phyloP scores from a whole-genome alignment of 768 basidiomycete genomes.

The Pisolithus orientalis region DNA sequence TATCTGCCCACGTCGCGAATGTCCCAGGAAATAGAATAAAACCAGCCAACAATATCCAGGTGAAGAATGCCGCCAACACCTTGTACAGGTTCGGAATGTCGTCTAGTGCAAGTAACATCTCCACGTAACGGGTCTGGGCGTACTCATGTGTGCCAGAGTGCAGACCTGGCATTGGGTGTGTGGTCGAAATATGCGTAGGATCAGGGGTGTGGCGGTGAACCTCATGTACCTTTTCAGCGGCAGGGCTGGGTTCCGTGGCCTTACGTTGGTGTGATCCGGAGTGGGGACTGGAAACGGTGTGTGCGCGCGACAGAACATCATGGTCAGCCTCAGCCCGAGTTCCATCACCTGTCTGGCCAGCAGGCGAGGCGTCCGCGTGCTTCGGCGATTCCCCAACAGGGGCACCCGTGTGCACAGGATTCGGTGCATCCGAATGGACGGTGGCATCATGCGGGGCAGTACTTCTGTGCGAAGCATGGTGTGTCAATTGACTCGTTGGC shows the following conservation, averaged over 20 bases:
- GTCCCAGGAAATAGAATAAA: slow-evolving; percentile 61
- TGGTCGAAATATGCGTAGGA: background rate
- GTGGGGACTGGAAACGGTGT: slow-evolving; percentile 14
- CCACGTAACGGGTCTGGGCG: slow-evolving; percentile 45
- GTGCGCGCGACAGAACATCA: slow-evolving; percentile 7
- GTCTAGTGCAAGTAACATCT: slow-evolving; percentile 58
- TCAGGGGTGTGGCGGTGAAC: background rate
- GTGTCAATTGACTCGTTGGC: slow-evolving; percentile 13
- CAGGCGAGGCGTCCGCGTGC: slow-evolving; percentile 7
- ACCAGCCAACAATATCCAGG: slow-evolving; percentile 57
- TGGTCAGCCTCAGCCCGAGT: slow-evolving; percentile 4
- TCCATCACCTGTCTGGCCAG: background rate
- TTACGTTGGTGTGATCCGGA: slow-evolving; percentile 6
- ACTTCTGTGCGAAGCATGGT: slow-evolving; percentile 2
- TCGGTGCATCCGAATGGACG: slow-evolving; percentile 26
- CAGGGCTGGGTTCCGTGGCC: too few species aligned
- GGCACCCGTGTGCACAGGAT: slow-evolving; percentile 4
- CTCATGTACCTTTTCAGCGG: background rate
- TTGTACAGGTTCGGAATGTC: slow-evolving; percentile 46
- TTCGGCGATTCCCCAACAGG: too few species aligned
- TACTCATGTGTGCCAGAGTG: slow-evolving; percentile 18
- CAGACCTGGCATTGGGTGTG: slow-evolving; percentile 9
- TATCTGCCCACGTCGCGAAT: slow-evolving; percentile 38
- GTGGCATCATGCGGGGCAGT: background rate
- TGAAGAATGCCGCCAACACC: slow-evolving; percentile 49